Conservation (phyloP, 202 grass and related monocot species). For the Cymbopogon flexuosus region DNA sequence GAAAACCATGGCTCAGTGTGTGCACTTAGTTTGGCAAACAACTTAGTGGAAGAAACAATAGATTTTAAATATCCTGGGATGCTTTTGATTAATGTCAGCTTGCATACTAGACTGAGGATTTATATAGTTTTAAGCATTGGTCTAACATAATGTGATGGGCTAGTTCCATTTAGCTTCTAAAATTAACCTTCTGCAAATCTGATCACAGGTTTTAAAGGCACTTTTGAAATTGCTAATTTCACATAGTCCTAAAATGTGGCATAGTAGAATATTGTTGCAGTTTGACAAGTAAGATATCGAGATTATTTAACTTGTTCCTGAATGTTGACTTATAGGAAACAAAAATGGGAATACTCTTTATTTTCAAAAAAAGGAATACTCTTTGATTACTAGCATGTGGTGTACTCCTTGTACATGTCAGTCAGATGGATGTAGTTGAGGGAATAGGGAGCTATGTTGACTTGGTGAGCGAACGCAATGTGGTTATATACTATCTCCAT, state of each 20-base stretch:
- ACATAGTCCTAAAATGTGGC: neutral
- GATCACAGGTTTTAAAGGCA: neutral
- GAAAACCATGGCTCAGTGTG: neutral
- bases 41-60: neutral
- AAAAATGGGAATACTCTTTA: slow-evolving; percentile 2
- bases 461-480: neutral
- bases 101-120: neutral
- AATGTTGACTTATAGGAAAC: neutral
- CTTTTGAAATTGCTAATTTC: neutral
- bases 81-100: neutral
- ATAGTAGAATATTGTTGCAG: neutral
- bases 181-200: neutral
- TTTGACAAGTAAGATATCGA: neutral
- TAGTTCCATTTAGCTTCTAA: neutral
- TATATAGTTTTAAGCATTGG: neutral
- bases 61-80: neutral
- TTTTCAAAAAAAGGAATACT: too few relatives aligned
- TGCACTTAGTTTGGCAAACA: neutral
- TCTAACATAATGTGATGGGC: neutral
- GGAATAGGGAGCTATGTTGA: neutral
- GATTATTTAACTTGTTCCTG: neutral
- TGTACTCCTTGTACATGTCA: neutral
- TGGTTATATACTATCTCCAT: neutral
- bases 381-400: too few relatives aligned
- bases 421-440: neutral